Evolutionary conservation across 345 rosid genomes (phyloP).

Genomic region (Chamaenerion angustifolium): DNA sequence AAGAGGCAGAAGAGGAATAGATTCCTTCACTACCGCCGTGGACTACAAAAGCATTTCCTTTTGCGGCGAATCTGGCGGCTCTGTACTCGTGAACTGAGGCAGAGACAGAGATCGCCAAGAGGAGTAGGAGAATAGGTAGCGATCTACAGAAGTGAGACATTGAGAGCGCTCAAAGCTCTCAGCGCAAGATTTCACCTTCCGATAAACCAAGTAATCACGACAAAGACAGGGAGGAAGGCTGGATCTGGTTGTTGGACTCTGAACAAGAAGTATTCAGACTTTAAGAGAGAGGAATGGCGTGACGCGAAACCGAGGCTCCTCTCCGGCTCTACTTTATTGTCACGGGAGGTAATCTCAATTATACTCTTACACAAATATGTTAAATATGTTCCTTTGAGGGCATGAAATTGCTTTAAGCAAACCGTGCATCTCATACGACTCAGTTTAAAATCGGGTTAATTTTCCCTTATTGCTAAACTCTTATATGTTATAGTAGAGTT

Average conservation of each 20-base stretch:
- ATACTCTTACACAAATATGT: too few relatives aligned
- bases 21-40: slow-evolving; percentile 96
- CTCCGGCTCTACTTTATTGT: too few relatives aligned
- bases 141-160: slow-evolving; percentile 12
- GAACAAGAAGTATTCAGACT: too few relatives aligned
- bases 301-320: too few relatives aligned
- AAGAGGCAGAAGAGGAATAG: slow-evolving; percentile 32
- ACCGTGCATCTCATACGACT: too few relatives aligned
- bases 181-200: not conserved
- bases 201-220: not conserved
- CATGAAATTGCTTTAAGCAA: too few relatives aligned
- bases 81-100: slow-evolving; percentile 85
- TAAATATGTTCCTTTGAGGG: too few relatives aligned
- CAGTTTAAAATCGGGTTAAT: too few relatives aligned
- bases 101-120: slow-evolving; percentile 10
- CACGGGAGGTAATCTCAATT: too few relatives aligned
- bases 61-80: slow-evolving; percentile 51
- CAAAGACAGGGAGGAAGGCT: slow-evolving; percentile 7
- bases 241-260: slow-evolving; percentile 20
- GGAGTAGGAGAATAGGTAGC: slow-evolving; percentile 11
- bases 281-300: too few relatives aligned
- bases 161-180: not conserved
- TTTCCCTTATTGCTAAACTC: too few relatives aligned
- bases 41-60: slow-evolving; percentile 86
- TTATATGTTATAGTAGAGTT: too few relatives aligned